These are phyloP conservation scores for Butyriboletus loyo DNA, from an alignment of 768 basidiomycete genomes.

Conservation along the genomic window DNA sequence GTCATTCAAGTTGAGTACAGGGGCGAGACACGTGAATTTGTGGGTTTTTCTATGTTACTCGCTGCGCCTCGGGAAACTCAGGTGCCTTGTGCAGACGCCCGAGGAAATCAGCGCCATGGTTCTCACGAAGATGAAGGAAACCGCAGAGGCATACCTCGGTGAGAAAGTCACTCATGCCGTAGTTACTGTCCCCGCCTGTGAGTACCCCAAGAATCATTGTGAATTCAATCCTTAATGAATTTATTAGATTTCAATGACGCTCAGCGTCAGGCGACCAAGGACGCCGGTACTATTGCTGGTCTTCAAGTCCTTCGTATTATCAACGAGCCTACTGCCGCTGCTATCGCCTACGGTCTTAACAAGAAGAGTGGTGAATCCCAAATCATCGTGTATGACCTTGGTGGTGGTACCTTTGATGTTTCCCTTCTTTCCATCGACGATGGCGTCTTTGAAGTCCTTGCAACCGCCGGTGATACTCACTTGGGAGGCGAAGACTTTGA, in stretches of 20 bases:
- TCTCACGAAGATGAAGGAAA: conserved; percentile 98
- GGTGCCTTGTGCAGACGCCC: conserved; percentile 55
- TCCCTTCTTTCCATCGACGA: conserved; percentile 94
- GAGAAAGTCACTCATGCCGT: conserved; percentile 96
- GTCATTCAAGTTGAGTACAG: conserved; percentile 75
- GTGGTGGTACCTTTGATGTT: conserved; percentile 98
- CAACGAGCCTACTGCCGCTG: conserved; percentile 96
- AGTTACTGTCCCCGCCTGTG: conserved; percentile 95
- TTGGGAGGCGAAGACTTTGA: conserved; percentile 97
- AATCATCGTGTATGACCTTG: conserved; percentile 97
- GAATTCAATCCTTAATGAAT: neutral
- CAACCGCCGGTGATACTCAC: conserved; percentile 92
- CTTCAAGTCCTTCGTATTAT: conserved; percentile 95
- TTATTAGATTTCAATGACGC: conserved; percentile 97
- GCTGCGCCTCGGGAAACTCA: neutral
- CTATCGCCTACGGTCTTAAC: conserved; percentile 97
- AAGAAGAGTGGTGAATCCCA: conserved; percentile 93
- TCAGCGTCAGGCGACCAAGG: conserved; percentile 98
- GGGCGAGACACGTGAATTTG: conserved; percentile 78
- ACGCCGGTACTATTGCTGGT: conserved; percentile 93
- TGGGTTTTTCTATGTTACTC: conserved; percentile 39
- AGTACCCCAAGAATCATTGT: conserved; percentile 23
- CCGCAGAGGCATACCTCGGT: conserved; percentile 96
- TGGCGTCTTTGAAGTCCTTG: conserved; percentile 87
- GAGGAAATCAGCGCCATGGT: conserved; percentile 98